Percentiles rank a stretch among this genome's conserved stretches.
Evolutionary conservation across 257 asterid species (phyloP).

Genomic region (Coffea canephora): DNA sequence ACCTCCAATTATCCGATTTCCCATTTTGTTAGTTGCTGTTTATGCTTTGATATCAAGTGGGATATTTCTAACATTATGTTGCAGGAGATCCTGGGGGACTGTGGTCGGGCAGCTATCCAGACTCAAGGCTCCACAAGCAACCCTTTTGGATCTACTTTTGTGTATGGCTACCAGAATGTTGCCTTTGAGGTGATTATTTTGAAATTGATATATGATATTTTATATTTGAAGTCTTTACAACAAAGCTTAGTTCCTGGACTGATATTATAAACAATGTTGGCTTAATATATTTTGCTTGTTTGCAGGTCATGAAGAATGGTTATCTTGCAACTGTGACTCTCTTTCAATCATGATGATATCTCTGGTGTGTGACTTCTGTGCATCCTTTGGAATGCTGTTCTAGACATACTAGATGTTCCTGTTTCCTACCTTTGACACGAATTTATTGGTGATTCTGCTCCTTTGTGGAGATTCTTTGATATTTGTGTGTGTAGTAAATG

Average conservation of each 20-base stretch:
- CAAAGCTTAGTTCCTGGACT: not conserved
- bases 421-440: not conserved
- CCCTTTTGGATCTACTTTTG: conserved; percentile 83
- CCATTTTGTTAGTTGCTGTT: conserved; percentile 1
- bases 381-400: not conserved
- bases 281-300: conserved; percentile 7
- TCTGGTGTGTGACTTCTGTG: conserved; percentile 16
- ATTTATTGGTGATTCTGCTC: not conserved
- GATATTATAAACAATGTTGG: not conserved
- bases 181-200: conserved; percentile 65
- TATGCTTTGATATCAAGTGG: not conserved
- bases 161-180: conserved; percentile 72
- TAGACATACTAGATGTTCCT: not conserved
- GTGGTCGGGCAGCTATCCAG: conserved; percentile 80
- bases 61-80: conserved; percentile 13
- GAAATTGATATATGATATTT: not conserved
- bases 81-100: conserved; percentile 80
- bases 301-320: conserved; percentile 85
- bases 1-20: conserved; percentile 7
- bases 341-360: conserved; percentile 51
- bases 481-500: not conserved
- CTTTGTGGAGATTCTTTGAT: not conserved
- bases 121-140: conserved; percentile 78
- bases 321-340: conserved; percentile 79
- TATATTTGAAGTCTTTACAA: not conserved